Evolutionary conservation across 2,329 filamentous ascomycete genomes (phyloP).

Genomic region (Cytospora mali): DNA sequence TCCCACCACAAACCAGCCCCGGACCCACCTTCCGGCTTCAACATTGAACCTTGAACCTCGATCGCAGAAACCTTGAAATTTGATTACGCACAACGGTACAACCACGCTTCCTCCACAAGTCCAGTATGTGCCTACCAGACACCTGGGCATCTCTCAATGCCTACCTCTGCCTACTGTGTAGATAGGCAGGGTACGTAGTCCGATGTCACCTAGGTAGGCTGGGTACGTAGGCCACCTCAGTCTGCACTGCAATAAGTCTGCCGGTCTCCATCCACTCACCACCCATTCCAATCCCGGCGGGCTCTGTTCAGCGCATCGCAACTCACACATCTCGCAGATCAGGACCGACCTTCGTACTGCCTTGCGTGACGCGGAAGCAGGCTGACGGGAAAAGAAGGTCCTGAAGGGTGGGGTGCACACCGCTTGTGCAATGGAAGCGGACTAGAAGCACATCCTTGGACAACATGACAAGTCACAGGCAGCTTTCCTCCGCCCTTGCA

Average conservation of each 20-base stretch:
- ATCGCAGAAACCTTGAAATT: neutral
- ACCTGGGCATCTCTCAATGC: too few relatives aligned
- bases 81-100: too few relatives aligned
- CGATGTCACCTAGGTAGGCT: too few relatives aligned
- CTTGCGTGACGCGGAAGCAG: neutral
- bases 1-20: neutral
- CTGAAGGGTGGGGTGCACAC: neutral
- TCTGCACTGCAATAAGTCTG: too few relatives aligned
- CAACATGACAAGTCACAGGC: neutral
- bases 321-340: conserved; percentile 19
- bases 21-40: neutral
- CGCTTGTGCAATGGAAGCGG: neutral
- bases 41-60: neutral
- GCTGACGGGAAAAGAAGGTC: conserved; percentile 8
- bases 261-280: neutral
- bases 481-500: neutral
- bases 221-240: too few relatives aligned
- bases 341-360: conserved; percentile 7
- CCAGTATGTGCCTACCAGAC: too few relatives aligned
- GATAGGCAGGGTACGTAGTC: too few relatives aligned
- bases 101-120: too few relatives aligned
- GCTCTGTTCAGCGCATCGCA: neutral
- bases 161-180: too few relatives aligned
- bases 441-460: neutral
- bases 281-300: conserved; percentile 4